Conservation (phyloP, 1,284 basidiomycete genomes). For the Rhodotorula sp. region DNA sequence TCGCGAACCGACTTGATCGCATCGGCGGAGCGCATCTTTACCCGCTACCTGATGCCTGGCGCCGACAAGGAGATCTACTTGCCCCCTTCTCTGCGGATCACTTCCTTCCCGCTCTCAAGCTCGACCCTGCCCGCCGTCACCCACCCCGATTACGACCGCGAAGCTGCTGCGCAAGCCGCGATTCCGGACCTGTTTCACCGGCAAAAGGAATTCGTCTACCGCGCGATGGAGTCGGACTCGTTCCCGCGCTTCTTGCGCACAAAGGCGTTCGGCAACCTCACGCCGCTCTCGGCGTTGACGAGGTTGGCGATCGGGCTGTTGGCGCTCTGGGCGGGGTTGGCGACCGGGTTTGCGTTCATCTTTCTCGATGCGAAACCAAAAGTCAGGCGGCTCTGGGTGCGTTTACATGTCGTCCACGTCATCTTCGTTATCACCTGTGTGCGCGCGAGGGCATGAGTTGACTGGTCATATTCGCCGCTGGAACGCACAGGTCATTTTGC, state of each 20-base stretch:
- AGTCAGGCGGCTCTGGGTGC: slow-evolving; percentile 86
- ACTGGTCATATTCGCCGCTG: not conserved
- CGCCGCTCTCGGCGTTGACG: slow-evolving; percentile 80
- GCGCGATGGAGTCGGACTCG: slow-evolving; percentile 95
- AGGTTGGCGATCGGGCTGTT: slow-evolving; percentile 75
- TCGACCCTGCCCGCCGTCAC: slow-evolving; percentile 64
- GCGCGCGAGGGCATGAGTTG: no score
- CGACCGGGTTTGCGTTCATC: slow-evolving; percentile 83
- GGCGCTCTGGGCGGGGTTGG: slow-evolving; percentile 85
- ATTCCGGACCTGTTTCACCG: slow-evolving; percentile 96
- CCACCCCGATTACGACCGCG: slow-evolving; percentile 56
- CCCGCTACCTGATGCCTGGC: slow-evolving; percentile 73
- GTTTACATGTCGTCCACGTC: slow-evolving; percentile 50
- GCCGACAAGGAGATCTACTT: slow-evolving; percentile 84
- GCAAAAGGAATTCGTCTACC: slow-evolving; percentile 96
- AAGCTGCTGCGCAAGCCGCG: slow-evolving; percentile 74
- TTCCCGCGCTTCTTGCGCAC: slow-evolving; percentile 92
- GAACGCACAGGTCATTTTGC: slow-evolving; percentile 80
- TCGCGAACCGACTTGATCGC: slow-evolving; percentile 83
- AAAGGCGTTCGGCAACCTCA: slow-evolving; percentile 96
- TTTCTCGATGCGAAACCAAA: slow-evolving; percentile 90
- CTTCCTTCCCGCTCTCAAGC: slow-evolving; percentile 61
- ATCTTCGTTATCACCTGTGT: not conserved
- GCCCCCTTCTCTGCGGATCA: slow-evolving; percentile 76
- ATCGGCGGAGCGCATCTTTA: slow-evolving; percentile 92